Conservation (phyloP, 2,329 filamentous ascomycete species). For the Mycocentrospora acerina region DNA sequence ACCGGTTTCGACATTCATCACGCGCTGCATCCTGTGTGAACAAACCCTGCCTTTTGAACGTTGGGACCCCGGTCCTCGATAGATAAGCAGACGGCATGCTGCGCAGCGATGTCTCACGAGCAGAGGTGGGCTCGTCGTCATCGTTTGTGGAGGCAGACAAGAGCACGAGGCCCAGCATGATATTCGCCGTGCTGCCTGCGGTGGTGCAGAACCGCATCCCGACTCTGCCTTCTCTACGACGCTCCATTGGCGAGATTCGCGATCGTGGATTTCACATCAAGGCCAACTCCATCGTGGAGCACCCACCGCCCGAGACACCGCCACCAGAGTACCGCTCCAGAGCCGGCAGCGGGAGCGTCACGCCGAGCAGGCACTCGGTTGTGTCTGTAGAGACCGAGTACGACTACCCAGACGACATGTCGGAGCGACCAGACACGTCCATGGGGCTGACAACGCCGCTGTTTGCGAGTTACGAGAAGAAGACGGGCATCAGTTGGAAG, state of each 20-base stretch:
- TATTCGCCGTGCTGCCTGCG: conserved; percentile 57
- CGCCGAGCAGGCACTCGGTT: conserved; percentile 17
- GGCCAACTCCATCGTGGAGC: conserved; percentile 17
- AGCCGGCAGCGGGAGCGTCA: conserved; percentile 24
- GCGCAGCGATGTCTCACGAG: conserved; percentile 1
- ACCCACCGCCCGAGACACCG: conserved; percentile 32
- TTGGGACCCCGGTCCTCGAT: conserved; percentile 1
- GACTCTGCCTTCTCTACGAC: conserved; percentile 52
- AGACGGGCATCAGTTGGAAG: conserved; percentile 52
- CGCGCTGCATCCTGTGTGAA: too few relatives aligned
- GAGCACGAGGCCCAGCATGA: conserved; percentile 43
- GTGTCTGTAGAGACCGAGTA: conserved; percentile 22
- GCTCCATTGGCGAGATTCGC: conserved; percentile 33
- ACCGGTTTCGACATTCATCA: conserved; percentile 16
- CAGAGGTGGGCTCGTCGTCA: conserved; percentile 8
- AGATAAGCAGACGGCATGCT: conserved; percentile 19
- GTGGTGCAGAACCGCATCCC: conserved; percentile 56
- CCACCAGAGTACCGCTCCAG: conserved; percentile 40
- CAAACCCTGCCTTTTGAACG: conserved; percentile 5
- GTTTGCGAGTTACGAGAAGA: conserved; percentile 28
- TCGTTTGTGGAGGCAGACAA: conserved; percentile 12
- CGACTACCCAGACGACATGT: conserved; percentile 25
- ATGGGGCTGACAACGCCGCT: conserved; percentile 17
- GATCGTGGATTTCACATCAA: conserved; percentile 19
- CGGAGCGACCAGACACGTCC: conserved; percentile 27